Base-by-base conservation (phyloP, 1,284 basidiomycete genomes). In the Schizophyllum commune region DNA sequence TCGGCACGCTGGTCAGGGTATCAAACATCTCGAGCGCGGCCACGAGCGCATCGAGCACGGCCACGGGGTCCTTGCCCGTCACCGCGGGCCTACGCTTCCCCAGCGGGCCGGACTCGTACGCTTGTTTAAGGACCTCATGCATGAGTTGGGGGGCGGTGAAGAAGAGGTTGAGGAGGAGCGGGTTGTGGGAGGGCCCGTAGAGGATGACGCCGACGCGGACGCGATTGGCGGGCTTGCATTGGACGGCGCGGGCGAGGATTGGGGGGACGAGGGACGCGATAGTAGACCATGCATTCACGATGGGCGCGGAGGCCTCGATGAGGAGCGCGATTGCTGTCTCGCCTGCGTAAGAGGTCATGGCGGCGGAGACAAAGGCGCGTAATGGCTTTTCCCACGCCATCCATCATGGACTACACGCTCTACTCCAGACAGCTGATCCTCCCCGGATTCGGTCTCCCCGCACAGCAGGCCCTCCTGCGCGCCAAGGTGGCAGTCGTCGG, bases 351-450 rank as follows among this genome's bases (percentile, higher is more conserved):
- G n/a, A n/a, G n/a, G n/a, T n/a, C n/a, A n/a, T n/a, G n/a, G n/a
- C n/a, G n/a, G n/a, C n/a, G n/a, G 6, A 6, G 34, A 6, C 13
- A 39, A 39, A 39, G 34, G 13, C 34, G 7, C 13, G 34, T 70
- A 61, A 73, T 83, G 19, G 74, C 77, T 32, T 73, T 85, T 21
- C 75, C 80, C 55, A 39, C 34, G 34, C 7, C 13, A 13, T 7
- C 34, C 13, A 13, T 13, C 7, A 39, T 39, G 34, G 96, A 98
- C 69, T 98, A 97, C 72, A 77, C 80, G 66, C 83, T 96, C 56
- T 99, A 98, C 83, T 95, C 96, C 22, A 81, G 97, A 55, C 97
- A 99, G 72, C 97, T 99, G 94, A 95, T 99, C 77, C 83, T 71
- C 94, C 92, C 62, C 13, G 17, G 19, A 32, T 58, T 56, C 59